Percentiles rank a stretch among this genome's conserved stretches.
Conservation (phyloP, 345 rosid genomes). For the Acer yangbiense region DNA sequence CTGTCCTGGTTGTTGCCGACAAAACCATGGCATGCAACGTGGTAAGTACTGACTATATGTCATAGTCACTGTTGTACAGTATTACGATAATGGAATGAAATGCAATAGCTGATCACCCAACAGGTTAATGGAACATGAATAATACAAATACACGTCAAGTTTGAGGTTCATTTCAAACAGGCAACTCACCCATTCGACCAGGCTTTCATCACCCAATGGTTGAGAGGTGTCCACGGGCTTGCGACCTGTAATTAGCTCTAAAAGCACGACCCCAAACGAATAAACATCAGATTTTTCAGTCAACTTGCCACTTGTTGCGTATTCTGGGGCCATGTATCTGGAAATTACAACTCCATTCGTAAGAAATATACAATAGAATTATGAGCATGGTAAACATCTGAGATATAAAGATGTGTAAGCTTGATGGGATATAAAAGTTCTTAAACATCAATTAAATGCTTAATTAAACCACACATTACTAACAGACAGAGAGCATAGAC, state of each 20-base stretch:
- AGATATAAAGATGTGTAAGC: not conserved
- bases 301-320: conserved; percentile 94
- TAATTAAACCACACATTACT: not conserved
- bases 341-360: conserved; percentile 19
- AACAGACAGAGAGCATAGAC: not conserved
- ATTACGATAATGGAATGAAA: no score
- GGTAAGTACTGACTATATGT: no score
- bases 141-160: not conserved
- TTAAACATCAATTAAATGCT: not conserved
- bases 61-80: no score
- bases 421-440: not conserved
- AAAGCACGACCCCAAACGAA: conserved; percentile 92
- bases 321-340: conserved; percentile 99
- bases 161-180: not conserved
- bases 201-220: conserved; percentile 96
- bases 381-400: not conserved
- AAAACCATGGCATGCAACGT: no score
- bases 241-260: conserved; percentile 96
- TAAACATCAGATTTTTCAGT: conserved; percentile 96
- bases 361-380: conserved; percentile 15
- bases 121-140: not conserved
- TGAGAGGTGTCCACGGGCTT: conserved; percentile 93
- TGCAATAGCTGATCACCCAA: no score
- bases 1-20: no score
- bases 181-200: conserved; percentile 88